These are phyloP conservation scores for Neofusicoccum sp. DNA, from an alignment of 2,329 filamentous ascomycete species.

Conservation along the genomic window DNA sequence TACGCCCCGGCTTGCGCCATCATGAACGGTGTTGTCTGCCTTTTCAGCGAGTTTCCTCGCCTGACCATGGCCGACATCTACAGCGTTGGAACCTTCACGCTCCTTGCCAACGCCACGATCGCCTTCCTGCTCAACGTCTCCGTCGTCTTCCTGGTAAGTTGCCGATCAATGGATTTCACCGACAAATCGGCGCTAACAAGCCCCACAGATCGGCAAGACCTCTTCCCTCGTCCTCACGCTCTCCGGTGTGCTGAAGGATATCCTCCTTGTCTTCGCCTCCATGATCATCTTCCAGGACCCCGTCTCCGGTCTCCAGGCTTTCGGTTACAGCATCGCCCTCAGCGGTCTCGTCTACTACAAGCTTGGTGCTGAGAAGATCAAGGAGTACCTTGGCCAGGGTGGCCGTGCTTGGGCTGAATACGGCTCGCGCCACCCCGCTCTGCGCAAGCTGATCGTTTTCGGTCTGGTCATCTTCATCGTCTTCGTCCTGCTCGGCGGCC, in stretches of 20 bases:
- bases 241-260: constrained; percentile 84
- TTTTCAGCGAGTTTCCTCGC: constrained; percentile 71
- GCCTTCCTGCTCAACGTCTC: constrained; percentile 83
- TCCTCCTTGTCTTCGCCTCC: constrained; percentile 74
- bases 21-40: constrained; percentile 74
- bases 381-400: constrained; percentile 71
- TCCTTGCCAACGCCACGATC: constrained; percentile 73
- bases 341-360: constrained; percentile 82
- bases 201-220: constrained; percentile 74
- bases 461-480: constrained; percentile 61
- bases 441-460: constrained; percentile 75
- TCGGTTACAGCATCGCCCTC: constrained; percentile 79
- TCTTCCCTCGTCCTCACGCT: constrained; percentile 83
- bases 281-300: constrained; percentile 80
- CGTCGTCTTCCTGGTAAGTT: constrained; percentile 77
- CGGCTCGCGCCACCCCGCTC: constrained; percentile 70
- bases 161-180: neutral
- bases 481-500: constrained; percentile 64
- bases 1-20: constrained; percentile 79
- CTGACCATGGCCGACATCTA: constrained; percentile 69
- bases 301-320: constrained; percentile 73
- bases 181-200: constrained; percentile 19
- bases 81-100: constrained; percentile 68
- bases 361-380: constrained; percentile 78
- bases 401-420: constrained; percentile 83